Base-by-base conservation (phyloP, 164 flowering plant genomes). In the Sedum album region DNA sequence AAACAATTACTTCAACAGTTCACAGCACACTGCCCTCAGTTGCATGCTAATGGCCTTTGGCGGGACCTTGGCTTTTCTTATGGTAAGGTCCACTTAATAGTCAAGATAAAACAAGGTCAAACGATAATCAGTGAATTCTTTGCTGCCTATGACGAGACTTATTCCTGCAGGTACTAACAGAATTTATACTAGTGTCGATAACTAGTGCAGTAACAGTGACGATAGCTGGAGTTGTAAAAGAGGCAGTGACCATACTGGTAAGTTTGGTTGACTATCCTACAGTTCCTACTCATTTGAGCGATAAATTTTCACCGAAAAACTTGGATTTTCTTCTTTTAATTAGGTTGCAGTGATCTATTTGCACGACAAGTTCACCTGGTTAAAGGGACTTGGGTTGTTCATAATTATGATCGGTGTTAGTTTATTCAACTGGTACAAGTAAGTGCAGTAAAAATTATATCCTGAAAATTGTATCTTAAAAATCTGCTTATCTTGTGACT, bases 31-130 rank as follows among this genome's bases (percentile, higher is more conserved):
- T 35, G 46, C 74, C 35, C 85, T 86, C 57, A 93, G 96, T 81
- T 79, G 82, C 76, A 71, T 91, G 69, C 79, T 93, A 76, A 93
- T 93, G 98, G 78, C 91, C 70, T 78, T 89, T 73, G 98, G 98
- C 72, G 98, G 97, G 69, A 76, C 89, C 63, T 77, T 93, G 55
- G 97, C 98, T 64, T 93, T 93, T 79, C 84, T 83, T 67, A 93
- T 93, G 98, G 98, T 93, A 81, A 35, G 74, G 20, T 31, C 36
- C 15, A 66, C 46, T 66, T 9, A n/a, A 20, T 65, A 2, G 23
- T 38, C 9, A 36, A 38, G 4, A 38, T 48, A 48, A 48, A 48
- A 20, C 53, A 48, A 11, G 21, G 18, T 48, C 6, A 20, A 6
- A 17, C 53, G 21, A 13, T 48, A 15, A 48, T 18, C 5, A 15